Evolutionary conservation across 148 eudicot genomes (phyloP).

Genomic region (Amaranthus cruentus): DNA sequence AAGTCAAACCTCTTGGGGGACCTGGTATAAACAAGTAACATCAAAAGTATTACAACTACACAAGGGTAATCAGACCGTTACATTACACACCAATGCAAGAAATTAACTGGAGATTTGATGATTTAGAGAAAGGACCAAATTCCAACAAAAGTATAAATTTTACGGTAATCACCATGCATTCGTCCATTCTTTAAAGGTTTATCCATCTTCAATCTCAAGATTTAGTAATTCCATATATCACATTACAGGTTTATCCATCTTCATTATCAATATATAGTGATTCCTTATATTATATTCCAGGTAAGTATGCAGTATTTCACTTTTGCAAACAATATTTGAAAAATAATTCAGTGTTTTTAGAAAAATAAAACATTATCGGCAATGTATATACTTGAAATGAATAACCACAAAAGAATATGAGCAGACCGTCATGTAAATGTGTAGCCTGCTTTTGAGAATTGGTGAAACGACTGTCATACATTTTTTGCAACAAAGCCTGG

Average conservation of each 20-base stretch:
- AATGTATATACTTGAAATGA: not conserved
- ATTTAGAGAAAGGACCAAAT: not conserved
- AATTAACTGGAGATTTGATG: not conserved
- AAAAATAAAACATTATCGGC: not conserved
- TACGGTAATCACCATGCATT: not conserved
- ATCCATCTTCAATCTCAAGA: not conserved
- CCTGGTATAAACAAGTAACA: slow-evolving; percentile 23
- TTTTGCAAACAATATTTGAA: not conserved
- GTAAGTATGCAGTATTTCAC: not conserved
- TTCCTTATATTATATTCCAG: not conserved
- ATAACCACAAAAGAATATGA: not conserved
- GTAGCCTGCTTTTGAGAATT: slow-evolving; percentile 33
- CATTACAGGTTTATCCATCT: too few relatives aligned
- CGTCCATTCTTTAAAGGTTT: not conserved
- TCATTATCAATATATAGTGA: not conserved
- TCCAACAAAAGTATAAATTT: not conserved
- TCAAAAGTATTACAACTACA: not conserved
- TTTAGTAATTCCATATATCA: not conserved
- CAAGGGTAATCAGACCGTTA: not conserved
- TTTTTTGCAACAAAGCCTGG: slow-evolving; percentile 24
- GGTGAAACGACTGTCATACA: slow-evolving; percentile 26
- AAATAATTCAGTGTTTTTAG: not conserved
- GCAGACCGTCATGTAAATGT: slow-evolving; percentile 41
- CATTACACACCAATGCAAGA: too few relatives aligned
- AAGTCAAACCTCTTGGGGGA: slow-evolving; percentile 43